Evolutionary conservation across 441 rosid species (phyloP).

Genomic region (Pelargonium myrrhifolium): DNA sequence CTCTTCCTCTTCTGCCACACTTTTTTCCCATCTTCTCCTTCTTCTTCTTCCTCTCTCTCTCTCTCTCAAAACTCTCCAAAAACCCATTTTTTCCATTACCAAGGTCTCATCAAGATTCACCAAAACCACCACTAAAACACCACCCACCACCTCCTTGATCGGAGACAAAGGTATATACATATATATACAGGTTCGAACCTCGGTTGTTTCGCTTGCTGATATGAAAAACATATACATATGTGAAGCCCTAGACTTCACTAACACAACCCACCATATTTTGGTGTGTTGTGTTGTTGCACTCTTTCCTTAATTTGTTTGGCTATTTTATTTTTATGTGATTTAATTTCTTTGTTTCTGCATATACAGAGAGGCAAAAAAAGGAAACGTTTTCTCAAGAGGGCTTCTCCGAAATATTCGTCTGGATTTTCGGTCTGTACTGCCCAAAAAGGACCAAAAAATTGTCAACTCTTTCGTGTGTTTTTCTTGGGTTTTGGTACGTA

Average conservation of each 20-base stretch:
- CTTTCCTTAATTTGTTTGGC: not conserved
- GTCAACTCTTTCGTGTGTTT: not conserved
- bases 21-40: constrained; percentile 19
- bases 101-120: not conserved
- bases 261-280: too few relatives aligned
- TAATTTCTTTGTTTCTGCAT: constrained; percentile 11
- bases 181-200: too few relatives aligned
- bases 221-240: not conserved
- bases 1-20: constrained; percentile 22
- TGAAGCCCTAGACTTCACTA: too few relatives aligned
- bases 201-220: too few relatives aligned
- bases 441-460: not conserved
- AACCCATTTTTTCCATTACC: not conserved
- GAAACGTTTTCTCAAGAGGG: not conserved
- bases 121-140: not conserved
- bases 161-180: not conserved
- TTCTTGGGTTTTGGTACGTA: not conserved
- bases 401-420: not conserved
- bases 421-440: not conserved
- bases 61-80: not conserved
- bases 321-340: not conserved
- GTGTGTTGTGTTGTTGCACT: not conserved
- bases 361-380: not conserved
- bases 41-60: constrained; percentile 19
- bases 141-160: not conserved